phyloP scores from a whole-genome alignment of 2,329 filamentous ascomycete genomes.

The Alternaria sp. region DNA sequence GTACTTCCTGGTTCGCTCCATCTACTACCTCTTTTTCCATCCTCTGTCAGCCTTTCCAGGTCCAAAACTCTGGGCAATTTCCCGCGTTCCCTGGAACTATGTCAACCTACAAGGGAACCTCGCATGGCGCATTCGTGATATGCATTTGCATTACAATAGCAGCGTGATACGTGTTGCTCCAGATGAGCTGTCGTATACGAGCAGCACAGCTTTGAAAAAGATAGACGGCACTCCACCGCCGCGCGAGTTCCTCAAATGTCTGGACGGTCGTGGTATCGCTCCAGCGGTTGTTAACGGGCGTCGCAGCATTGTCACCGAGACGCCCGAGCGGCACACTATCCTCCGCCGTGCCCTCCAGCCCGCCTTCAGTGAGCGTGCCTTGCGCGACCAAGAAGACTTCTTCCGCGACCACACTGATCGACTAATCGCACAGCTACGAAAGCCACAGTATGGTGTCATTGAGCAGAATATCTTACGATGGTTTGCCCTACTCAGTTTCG shows the following conservation, averaged over 20 bases:
- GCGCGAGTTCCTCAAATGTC: conserved; percentile 16
- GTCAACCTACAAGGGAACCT: conserved; percentile 4
- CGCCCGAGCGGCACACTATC: not conserved
- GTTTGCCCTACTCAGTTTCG: conserved; percentile 8
- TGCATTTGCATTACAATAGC: conserved; percentile 7
- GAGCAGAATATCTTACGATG: conserved; percentile 5
- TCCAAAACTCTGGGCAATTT: conserved; percentile 14
- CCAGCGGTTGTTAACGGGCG: conserved; percentile 5
- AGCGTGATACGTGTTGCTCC: conserved; percentile 7
- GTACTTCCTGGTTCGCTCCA: not conserved
- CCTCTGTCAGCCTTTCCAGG: conserved; percentile 15
- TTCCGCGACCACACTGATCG: conserved; percentile 4
- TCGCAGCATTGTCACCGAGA: conserved; percentile 5
- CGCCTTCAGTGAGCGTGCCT: conserved; percentile 5
- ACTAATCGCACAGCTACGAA: not conserved
- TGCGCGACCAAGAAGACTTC: conserved; percentile 10
- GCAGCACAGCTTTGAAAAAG: conserved; percentile 2
- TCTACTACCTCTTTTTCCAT: conserved; percentile 5
- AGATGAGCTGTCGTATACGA: conserved; percentile 10
- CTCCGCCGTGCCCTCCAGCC: conserved; percentile 4
- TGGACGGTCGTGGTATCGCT: conserved; percentile 6
- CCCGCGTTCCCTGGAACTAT: conserved; percentile 9
- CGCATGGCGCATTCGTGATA: conserved; percentile 3
- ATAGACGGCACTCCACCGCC: conserved; percentile 6
- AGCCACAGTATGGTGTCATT: not conserved